Conservation (phyloP, 768 basidiomycete genomes). For the Fomitopsis serialis region DNA sequence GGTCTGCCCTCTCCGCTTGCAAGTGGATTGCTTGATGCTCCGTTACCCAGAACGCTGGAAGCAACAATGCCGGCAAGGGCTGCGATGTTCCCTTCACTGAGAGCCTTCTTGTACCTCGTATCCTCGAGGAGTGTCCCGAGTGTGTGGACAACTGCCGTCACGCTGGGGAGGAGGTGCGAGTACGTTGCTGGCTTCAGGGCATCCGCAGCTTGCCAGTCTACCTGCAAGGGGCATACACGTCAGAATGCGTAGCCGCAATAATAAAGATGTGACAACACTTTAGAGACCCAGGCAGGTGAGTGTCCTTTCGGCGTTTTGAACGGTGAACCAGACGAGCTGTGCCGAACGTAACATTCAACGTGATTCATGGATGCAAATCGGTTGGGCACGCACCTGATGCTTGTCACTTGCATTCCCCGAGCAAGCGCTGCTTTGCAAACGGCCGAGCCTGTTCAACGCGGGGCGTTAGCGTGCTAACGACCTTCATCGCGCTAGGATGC, state of each 20-base stretch:
- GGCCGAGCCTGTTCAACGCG: conserved; percentile 65
- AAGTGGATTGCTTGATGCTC: conserved; percentile 48
- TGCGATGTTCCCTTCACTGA: conserved; percentile 54
- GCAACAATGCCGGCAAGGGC: conserved; percentile 45
- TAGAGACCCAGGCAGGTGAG: conserved; percentile 76
- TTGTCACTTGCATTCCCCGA: conserved; percentile 81
- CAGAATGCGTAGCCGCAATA: conserved; percentile 1
- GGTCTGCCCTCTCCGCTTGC: conserved; percentile 29
- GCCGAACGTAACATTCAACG: neutral
- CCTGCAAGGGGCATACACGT: conserved; percentile 45
- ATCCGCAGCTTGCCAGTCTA: conserved; percentile 83
- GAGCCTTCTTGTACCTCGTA: conserved; percentile 68
- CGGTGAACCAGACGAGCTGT: conserved; percentile 81
- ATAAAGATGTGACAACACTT: conserved; percentile 39
- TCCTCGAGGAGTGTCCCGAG: conserved; percentile 87
- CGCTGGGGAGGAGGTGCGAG: conserved; percentile 56
- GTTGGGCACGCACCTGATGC: conserved; percentile 63
- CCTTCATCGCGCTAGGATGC: neutral
- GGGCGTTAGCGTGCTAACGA: too few relatives aligned
- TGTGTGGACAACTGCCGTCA: conserved; percentile 86
- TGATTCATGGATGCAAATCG: neutral
- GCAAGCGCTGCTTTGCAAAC: conserved; percentile 85
- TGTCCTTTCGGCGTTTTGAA: conserved; percentile 90
- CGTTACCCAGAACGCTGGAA: conserved; percentile 31
- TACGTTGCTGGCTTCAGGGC: conserved; percentile 78